Evolutionary conservation across 805 yeast species (phyloP).

Genomic region (Starmerella floris): DNA sequence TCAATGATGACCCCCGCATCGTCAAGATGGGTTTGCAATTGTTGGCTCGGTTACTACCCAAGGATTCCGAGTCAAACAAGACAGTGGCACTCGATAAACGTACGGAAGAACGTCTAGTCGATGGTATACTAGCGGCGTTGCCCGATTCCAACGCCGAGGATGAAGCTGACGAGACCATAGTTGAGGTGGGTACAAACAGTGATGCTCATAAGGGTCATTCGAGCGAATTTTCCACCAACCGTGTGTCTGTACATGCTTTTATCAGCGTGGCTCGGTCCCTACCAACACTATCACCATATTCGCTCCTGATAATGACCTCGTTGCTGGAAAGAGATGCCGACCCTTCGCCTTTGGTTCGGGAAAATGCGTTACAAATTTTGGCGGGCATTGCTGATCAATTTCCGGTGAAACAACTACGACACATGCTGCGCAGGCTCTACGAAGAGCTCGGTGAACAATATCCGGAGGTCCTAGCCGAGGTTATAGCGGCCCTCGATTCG

Average conservation of each 20-base stretch:
- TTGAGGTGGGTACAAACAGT: not conserved
- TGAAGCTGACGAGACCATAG: not conserved
- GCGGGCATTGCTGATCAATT: constrained; percentile 53
- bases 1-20: not conserved
- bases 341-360: constrained; percentile 53
- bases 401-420: constrained; percentile 33
- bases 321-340: not conserved
- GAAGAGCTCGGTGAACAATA: constrained; percentile 90
- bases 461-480: constrained; percentile 85
- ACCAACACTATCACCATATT: not conserved
- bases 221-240: not conserved
- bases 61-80: not conserved
- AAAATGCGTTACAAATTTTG: constrained; percentile 72
- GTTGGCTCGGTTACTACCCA: not conserved
- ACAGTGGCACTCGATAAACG: constrained; percentile 51
- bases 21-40: constrained; percentile 2
- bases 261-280: constrained; percentile 1
- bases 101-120: constrained; percentile 54
- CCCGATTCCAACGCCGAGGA: not conserved
- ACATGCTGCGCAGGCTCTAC: constrained; percentile 53
- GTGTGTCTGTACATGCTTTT: constrained; percentile 3
- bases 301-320: not conserved
- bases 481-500: constrained; percentile 54
- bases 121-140: constrained; percentile 44
- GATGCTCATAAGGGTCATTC: too few species aligned